Evolutionary conservation across 192 early-diverging fungal genomes (phyloP).

Genomic region (Mycoemilia scoparia): DNA sequence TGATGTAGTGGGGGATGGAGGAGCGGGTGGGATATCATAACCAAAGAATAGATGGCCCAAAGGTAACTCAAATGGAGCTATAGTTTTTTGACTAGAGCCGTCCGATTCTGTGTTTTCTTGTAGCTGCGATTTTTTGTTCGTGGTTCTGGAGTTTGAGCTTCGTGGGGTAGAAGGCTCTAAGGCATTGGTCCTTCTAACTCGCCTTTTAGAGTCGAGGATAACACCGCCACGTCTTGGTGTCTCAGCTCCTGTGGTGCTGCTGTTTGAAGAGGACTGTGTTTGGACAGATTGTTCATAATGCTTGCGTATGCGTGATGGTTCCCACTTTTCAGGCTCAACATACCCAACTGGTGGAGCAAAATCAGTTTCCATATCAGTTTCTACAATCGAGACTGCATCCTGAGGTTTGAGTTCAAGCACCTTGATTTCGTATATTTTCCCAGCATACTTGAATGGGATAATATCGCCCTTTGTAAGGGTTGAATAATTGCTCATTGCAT

Average conservation of each 20-base stretch:
- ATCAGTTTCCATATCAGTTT: slow-evolving; percentile 95
- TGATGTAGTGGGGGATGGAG: no score
- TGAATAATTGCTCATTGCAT: slow-evolving; percentile 76
- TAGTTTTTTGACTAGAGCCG: no score
- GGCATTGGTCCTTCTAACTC: no score
- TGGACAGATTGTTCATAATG: neutral
- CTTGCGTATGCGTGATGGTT: slow-evolving; percentile 4
- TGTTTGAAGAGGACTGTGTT: neutral
- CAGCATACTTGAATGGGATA: slow-evolving; percentile 84
- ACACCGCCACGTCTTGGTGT: no score
- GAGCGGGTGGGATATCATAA: slow-evolving; percentile 51
- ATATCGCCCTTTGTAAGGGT: slow-evolving; percentile 84
- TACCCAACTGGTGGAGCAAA: slow-evolving; percentile 95
- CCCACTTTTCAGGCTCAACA: slow-evolving; percentile 46
- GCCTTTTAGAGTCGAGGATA: no score
- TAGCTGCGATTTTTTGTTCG: slow-evolving; percentile 3
- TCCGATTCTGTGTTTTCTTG: slow-evolving; percentile 10
- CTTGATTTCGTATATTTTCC: slow-evolving; percentile 64
- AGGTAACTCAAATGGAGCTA: slow-evolving; percentile 64
- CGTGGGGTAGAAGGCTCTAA: no score
- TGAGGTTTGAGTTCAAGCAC: slow-evolving; percentile 82
- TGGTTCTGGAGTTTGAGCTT: no score
- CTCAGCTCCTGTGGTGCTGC: no score
- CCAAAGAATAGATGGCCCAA: slow-evolving; percentile 84
- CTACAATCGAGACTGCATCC: slow-evolving; percentile 79